Conservation (phyloP, 1,284 basidiomycete species). For the Leccinum olivaceoglutinosum region DNA sequence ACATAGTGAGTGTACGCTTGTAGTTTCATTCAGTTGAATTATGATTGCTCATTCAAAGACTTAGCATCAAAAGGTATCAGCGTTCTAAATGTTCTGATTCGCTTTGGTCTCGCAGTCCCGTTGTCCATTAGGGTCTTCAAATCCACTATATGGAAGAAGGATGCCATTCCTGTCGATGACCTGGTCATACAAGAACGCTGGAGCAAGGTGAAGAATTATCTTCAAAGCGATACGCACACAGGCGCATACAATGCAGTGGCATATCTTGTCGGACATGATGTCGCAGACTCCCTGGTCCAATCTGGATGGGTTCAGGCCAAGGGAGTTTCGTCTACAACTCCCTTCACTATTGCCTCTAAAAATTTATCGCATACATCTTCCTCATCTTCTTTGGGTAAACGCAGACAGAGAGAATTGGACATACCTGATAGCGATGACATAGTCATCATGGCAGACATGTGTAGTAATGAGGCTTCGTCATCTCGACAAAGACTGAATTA, state of each 20-base stretch:
- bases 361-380: neutral
- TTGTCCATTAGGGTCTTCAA: neutral
- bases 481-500: neutral
- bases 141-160: neutral
- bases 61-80: no score
- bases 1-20: neutral
- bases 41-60: no score
- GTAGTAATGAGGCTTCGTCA: neutral
- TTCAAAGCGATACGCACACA: neutral
- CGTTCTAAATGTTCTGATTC: no score
- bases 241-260: neutral
- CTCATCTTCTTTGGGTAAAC: neutral
- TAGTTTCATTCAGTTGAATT: neutral
- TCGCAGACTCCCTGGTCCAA: neutral
- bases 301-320: neutral
- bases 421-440: neutral
- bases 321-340: neutral
- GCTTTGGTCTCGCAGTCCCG: neutral
- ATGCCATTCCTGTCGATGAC: neutral
- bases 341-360: neutral
- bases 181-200: neutral
- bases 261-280: neutral
- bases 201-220: neutral
- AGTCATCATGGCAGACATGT: neutral
- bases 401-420: neutral